Evolutionary conservation across 352 stramenopile species (phyloP).

Genomic region (Pythium pyrilobum): DNA sequence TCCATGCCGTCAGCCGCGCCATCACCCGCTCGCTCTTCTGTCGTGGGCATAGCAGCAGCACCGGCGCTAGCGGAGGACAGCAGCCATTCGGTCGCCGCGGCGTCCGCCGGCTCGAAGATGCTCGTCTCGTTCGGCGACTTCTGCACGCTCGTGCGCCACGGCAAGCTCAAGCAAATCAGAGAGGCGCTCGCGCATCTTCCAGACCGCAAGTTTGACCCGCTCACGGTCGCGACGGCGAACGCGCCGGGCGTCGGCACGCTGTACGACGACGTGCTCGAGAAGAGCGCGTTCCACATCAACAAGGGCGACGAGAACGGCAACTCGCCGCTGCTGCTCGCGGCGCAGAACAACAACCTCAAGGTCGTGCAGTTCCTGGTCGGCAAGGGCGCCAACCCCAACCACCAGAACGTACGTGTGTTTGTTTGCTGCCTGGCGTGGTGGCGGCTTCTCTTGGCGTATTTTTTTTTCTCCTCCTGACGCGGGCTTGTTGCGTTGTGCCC

Average conservation of each 20-base stretch:
- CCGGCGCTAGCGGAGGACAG: neutral
- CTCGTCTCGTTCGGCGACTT: conserved; percentile 72
- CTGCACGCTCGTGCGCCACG: conserved; percentile 78
- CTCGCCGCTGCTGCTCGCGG: conserved; percentile 79
- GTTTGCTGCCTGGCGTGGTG: neutral
- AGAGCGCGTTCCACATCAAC: conserved; percentile 87
- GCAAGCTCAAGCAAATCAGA: conserved; percentile 86
- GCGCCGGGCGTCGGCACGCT: conserved; percentile 81
- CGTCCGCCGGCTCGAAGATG: conserved; percentile 21
- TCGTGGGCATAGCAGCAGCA: neutral
- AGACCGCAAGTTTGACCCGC: conserved; percentile 82
- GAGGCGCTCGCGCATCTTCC: conserved; percentile 79
- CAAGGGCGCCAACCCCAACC: conserved; percentile 89
- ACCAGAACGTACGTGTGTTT: conserved; percentile 68
- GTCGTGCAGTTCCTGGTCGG: conserved; percentile 87
- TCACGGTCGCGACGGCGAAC: conserved; percentile 67
- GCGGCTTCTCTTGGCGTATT: too few species aligned
- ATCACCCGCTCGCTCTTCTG: conserved; percentile 1
- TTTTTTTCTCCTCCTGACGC: neutral
- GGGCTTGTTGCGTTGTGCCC: neutral
- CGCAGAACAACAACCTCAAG: conserved; percentile 87
- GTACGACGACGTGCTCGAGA: conserved; percentile 89
- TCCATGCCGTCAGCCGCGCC: neutral
- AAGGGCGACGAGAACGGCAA: conserved; percentile 89
- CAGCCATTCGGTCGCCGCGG: neutral